Evolutionary conservation across 495 filamentous ascomycete genomes (phyloP), one percentile per base, ranked within the genome.

Genomic region (Penicillium desertorum): DNA sequence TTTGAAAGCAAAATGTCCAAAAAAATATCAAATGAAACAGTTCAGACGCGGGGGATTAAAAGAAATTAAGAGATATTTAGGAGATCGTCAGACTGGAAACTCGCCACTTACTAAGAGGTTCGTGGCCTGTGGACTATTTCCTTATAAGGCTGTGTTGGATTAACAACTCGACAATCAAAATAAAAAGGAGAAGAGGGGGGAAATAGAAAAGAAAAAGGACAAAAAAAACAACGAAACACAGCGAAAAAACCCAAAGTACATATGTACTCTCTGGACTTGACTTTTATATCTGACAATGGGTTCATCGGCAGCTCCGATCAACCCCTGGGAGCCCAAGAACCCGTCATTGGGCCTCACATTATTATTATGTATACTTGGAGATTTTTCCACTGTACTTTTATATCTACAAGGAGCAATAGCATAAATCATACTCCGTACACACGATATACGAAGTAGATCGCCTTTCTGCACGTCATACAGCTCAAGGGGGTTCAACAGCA

Each of bases 231-330:
- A n/a, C 7, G 20, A 34, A 34, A 14, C 2, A 12, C 10, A 34
- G 11, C 11, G n/a, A 3, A 34, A 34, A 12, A 55, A 20, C 20
- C 8, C 49, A 22, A 29, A 23, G 20, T 25, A 17, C n/a, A n/a
- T n/a, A n/a, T n/a, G n/a, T n/a, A n/a, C n/a, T n/a, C 22, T 30
- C 19, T 44, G 16, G 19, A 7, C 30, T 51, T 30, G 30, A 20
- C 19, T 19, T 53, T 61, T 59, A 65, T 62, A 68, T 66, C 55
- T 63, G 60, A 68, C 59, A 57, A 57, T 65, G 54, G 61, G 47
- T 39, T 62, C 58, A 46, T 67, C 66, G 66, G 66, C 65, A 43
- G 39, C 65, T 25, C 65, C 65, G 65, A 65, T 42, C 19, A 30
- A 56, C 25, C 34, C 39, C 47, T 57, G 47, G 34, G 47, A 36